These are phyloP conservation scores for Calvatia gigantea DNA, from an alignment of 768 basidiomycete genomes.

Conservation along the genomic window DNA sequence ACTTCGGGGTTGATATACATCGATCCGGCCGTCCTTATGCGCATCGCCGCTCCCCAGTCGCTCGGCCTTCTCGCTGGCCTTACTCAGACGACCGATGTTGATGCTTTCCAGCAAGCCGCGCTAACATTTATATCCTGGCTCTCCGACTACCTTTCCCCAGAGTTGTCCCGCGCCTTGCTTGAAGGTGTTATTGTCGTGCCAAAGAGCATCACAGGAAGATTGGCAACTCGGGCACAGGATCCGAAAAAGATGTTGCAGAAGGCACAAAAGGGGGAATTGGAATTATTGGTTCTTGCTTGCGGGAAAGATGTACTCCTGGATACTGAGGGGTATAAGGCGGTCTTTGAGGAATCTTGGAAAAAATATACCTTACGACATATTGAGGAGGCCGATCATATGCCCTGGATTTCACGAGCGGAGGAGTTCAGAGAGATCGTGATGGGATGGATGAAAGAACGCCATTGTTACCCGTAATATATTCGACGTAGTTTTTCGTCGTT, in stretches of 20 bases:
- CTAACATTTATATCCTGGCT: conserved; percentile 17
- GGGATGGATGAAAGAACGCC: conserved; percentile 16
- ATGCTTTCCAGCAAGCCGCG: conserved; percentile 20
- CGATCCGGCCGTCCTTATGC: conserved; percentile 15
- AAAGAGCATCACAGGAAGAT: conserved; percentile 16
- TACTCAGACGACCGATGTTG: conserved; percentile 19
- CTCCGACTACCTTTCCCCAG: conserved; percentile 14
- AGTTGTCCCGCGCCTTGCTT: conserved; percentile 17
- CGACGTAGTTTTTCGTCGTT: not conserved
- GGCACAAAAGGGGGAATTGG: conserved; percentile 21
- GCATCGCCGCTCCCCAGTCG: conserved; percentile 17
- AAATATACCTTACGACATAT: conserved; percentile 18
- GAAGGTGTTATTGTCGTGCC: conserved; percentile 23
- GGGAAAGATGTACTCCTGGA: conserved; percentile 22
- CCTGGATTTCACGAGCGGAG: conserved; percentile 22
- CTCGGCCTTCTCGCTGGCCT: conserved; percentile 18
- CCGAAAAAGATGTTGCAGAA: conserved; percentile 18
- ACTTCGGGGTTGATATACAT: conserved; percentile 24
- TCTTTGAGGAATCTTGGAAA: conserved; percentile 21
- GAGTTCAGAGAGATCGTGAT: conserved; percentile 21
- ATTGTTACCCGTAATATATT: not conserved
- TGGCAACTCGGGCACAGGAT: conserved; percentile 25
- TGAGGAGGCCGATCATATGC: conserved; percentile 26
- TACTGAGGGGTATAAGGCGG: conserved; percentile 17
- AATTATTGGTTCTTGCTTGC: conserved; percentile 23